Evolutionary conservation across 208 protist genomes (phyloP).

Genomic region (Balamuthia mandrillaris): DNA sequence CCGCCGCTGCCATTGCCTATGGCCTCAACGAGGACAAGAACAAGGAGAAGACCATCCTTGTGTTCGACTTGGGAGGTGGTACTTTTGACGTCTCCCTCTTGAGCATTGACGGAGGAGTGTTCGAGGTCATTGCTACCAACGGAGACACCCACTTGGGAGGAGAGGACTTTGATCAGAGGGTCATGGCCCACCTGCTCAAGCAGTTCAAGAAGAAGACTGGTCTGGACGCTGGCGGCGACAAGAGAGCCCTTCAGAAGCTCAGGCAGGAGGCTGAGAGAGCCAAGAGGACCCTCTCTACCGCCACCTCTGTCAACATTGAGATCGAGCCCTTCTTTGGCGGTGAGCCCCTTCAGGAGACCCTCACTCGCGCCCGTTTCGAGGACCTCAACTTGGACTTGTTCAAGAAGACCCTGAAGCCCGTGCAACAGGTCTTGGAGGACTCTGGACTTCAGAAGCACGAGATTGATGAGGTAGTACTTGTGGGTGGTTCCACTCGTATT

Average conservation of each 20-base stretch:
- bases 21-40: constrained; percentile 77
- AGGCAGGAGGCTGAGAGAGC: constrained; percentile 84
- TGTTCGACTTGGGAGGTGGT: constrained; percentile 89
- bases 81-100: constrained; percentile 98
- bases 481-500: constrained; percentile 93
- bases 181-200: constrained; percentile 86
- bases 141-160: constrained; percentile 96
- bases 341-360: constrained; percentile 73
- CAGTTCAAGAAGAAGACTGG: constrained; percentile 89
- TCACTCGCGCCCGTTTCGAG: constrained; percentile 86
- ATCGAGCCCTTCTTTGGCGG: constrained; percentile 89
- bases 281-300: constrained; percentile 85
- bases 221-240: constrained; percentile 68
- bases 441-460: constrained; percentile 88
- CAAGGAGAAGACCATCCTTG: constrained; percentile 76
- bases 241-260: constrained; percentile 74
- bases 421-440: constrained; percentile 91
- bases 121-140: constrained; percentile 88
- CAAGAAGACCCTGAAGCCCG: constrained; percentile 88
- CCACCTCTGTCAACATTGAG: constrained; percentile 76
- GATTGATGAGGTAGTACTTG: constrained; percentile 95
- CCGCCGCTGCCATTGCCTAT: constrained; percentile 89
- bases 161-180: constrained; percentile 92
- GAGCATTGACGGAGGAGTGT: constrained; percentile 90
- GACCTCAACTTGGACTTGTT: constrained; percentile 95